Evolutionary conservation across 164 flowering plant genomes (phyloP).

Genomic region (Aristolochia contorta): DNA sequence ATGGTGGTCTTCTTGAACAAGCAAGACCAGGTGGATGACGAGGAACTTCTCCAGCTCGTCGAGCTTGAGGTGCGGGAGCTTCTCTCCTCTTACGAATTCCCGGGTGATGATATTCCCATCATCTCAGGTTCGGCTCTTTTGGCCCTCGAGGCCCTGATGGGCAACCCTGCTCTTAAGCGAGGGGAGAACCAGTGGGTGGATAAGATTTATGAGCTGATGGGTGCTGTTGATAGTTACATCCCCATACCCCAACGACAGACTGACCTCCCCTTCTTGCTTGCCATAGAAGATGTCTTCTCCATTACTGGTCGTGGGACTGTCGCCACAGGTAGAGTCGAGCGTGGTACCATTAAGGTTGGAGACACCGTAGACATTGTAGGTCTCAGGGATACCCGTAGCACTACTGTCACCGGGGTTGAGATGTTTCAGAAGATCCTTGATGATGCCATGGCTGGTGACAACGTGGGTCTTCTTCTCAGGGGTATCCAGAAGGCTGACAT

Average conservation of each 20-base stretch:
- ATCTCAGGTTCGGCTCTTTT: slow-evolving; percentile 27
- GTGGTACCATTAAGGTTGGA: slow-evolving; percentile 28
- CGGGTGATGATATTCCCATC: slow-evolving; percentile 31
- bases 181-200: slow-evolving; percentile 32
- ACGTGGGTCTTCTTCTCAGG: slow-evolving; percentile 26
- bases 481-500: slow-evolving; percentile 30
- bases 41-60: slow-evolving; percentile 25
- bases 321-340: slow-evolving; percentile 29
- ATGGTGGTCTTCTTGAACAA: slow-evolving; percentile 33
- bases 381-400: slow-evolving; percentile 18
- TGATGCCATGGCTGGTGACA: slow-evolving; percentile 31
- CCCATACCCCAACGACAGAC: slow-evolving; percentile 33
- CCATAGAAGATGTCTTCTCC: slow-evolving; percentile 28
- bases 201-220: slow-evolving; percentile 27
- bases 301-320: slow-evolving; percentile 34
- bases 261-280: slow-evolving; percentile 24
- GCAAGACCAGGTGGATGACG: slow-evolving; percentile 31
- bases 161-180: slow-evolving; percentile 21
- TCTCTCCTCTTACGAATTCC: slow-evolving; percentile 25
- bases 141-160: slow-evolving; percentile 26
- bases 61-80: slow-evolving; percentile 31
- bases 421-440: slow-evolving; percentile 33
- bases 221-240: slow-evolving; percentile 22
- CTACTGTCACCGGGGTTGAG: slow-evolving; percentile 30
- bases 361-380: slow-evolving; percentile 28